Evolutionary conservation across 129 eudicot species (phyloP).

Genomic region (Arctium minus): DNA sequence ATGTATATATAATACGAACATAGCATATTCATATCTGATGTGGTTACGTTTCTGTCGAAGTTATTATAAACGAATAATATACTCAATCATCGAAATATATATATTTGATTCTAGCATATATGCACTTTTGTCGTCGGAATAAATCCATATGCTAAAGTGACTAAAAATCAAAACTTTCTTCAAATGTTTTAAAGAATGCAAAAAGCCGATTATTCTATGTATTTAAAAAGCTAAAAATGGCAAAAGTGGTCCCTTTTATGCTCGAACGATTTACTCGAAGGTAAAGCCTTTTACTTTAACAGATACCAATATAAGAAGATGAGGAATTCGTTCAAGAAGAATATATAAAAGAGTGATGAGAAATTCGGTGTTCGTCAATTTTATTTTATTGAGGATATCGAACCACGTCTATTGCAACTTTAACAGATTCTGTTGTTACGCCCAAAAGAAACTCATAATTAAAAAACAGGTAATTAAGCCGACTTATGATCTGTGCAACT

Average conservation of each 20-base stretch:
- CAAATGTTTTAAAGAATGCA: slow-evolving; percentile 16
- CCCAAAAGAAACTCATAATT: background rate
- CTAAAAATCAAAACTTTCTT: slow-evolving; percentile 20
- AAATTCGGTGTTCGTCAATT: slow-evolving; percentile 27
- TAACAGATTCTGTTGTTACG: slow-evolving; percentile 3
- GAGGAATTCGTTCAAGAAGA: slow-evolving; percentile 27
- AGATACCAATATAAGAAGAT: slow-evolving; percentile 27
- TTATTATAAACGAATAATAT: slow-evolving; percentile 26
- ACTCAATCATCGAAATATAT: slow-evolving; percentile 20
- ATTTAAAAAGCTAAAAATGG: slow-evolving; percentile 26
- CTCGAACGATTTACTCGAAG: slow-evolving; percentile 18
- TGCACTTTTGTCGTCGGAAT: slow-evolving; percentile 22
- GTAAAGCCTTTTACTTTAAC: slow-evolving; percentile 23
- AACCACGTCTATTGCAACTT: background rate
- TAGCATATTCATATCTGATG: background rate
- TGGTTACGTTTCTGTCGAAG: background rate
- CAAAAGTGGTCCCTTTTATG: slow-evolving; percentile 27
- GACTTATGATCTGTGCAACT: slow-evolving; percentile 3
- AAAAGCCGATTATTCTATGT: slow-evolving; percentile 24
- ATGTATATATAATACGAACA: background rate
- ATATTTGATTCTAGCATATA: slow-evolving; percentile 28
- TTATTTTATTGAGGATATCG: slow-evolving; percentile 3
- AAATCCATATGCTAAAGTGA: slow-evolving; percentile 30
- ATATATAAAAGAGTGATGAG: slow-evolving; percentile 27
- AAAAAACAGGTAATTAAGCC: background rate